Percentiles rank a stretch among this genome's conserved stretches.
Evolutionary conservation across 768 basidiomycete species (phyloP).

Genomic region (Lactarius tabidus): DNA sequence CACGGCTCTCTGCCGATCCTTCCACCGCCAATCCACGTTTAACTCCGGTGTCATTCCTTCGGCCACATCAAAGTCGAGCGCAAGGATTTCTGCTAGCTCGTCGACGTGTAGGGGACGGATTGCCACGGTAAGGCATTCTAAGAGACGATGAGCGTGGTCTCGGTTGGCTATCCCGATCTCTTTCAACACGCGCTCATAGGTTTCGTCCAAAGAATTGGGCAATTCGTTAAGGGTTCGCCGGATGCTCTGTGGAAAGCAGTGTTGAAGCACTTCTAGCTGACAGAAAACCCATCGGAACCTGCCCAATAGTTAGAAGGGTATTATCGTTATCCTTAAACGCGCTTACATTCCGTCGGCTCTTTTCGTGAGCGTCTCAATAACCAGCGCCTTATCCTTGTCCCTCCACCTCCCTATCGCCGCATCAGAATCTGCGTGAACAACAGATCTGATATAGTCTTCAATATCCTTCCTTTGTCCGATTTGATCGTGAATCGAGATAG

Average conservation of each 20-base stretch:
- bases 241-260: neutral
- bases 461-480: neutral
- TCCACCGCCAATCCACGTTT: too few relatives aligned
- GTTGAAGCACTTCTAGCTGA: neutral
- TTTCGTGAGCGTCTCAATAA: neutral
- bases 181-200: neutral
- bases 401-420: neutral
- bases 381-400: neutral
- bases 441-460: neutral
- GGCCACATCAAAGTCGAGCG: too few relatives aligned
- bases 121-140: too few relatives aligned
- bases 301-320: neutral
- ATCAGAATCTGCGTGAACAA: neutral
- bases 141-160: too few relatives aligned
- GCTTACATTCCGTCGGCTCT: neutral
- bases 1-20: too few relatives aligned
- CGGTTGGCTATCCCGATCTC: neutral
- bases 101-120: too few relatives aligned
- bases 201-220: neutral
- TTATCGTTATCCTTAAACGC: neutral
- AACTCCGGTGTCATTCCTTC: too few relatives aligned
- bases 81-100: too few relatives aligned
- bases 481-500: neutral
- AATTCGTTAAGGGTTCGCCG: neutral
- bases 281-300: neutral